Evolutionary conservation across 1,139 yeast genomes (phyloP).

Genomic region (Hyphopichia pseudoburtonii): DNA sequence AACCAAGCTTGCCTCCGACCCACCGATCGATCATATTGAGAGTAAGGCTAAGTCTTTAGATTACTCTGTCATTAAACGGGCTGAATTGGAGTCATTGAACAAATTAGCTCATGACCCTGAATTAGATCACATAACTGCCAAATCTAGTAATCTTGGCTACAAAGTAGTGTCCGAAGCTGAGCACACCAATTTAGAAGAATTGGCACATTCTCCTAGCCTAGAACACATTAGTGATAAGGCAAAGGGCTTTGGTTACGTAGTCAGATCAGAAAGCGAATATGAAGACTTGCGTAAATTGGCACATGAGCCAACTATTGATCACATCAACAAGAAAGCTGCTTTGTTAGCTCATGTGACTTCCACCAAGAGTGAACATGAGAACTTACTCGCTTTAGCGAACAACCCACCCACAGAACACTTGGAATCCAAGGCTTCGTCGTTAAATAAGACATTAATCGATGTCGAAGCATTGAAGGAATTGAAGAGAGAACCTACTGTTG

Average conservation of each 20-base stretch:
- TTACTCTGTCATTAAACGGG: constrained; percentile 4
- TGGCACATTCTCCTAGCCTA: constrained; percentile 2
- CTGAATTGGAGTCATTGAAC: constrained; percentile 12
- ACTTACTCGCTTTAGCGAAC: constrained; percentile 11
- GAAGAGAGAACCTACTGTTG: constrained; percentile 5
- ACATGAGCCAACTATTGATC: constrained; percentile 9
- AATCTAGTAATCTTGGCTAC: constrained; percentile 14
- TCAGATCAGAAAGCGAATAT: background rate
- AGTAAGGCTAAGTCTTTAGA: background rate
- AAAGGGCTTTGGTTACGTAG: constrained; percentile 9
- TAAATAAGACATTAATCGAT: constrained; percentile 9
- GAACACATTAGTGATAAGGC: constrained; percentile 18
- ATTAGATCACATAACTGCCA: constrained; percentile 9
- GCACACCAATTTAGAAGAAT: background rate
- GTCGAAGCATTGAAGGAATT: constrained; percentile 15
- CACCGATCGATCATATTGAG: constrained; percentile 14
- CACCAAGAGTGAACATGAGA: constrained; percentile 14
- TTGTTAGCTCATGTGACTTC: constrained; percentile 13
- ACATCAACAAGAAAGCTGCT: constrained; percentile 14
- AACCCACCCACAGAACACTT: constrained; percentile 23
- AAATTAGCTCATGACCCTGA: constrained; percentile 16
- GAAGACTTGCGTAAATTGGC: constrained; percentile 11
- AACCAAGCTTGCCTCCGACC: constrained; percentile 29
- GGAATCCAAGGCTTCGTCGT: constrained; percentile 12
- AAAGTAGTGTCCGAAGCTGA: constrained; percentile 10